Evolutionary conservation across 441 rosid genomes (phyloP).

Genomic region (Raphanus hybrid): DNA sequence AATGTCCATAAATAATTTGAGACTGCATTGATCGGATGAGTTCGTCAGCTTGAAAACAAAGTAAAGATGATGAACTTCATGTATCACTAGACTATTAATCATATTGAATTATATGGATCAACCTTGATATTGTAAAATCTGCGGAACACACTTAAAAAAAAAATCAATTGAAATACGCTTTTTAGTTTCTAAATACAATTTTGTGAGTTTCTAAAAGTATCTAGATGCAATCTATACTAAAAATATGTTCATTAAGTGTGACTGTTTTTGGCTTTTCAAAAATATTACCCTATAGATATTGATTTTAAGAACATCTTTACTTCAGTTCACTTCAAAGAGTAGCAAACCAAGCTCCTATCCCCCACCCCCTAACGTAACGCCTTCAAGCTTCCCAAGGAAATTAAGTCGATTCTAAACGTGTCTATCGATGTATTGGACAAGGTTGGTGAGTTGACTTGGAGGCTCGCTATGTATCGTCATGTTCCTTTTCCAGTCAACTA

Average conservation of each 20-base stretch:
- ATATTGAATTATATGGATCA: neutral
- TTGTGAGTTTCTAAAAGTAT: neutral
- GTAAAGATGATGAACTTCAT: neutral
- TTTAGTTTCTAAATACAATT: neutral
- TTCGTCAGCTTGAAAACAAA: slow-evolving; percentile 30
- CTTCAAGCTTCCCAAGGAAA: no score
- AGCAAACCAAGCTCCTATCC: neutral
- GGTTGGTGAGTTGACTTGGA: neutral
- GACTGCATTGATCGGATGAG: slow-evolving; percentile 16
- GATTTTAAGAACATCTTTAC: neutral
- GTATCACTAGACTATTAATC: neutral
- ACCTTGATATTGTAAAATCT: neutral
- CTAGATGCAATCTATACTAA: neutral
- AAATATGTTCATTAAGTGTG: neutral
- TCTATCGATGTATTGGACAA: neutral
- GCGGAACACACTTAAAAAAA: neutral
- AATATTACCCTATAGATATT: neutral
- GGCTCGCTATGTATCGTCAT: neutral
- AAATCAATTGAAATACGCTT: neutral
- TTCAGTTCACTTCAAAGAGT: neutral
- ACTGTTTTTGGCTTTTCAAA: neutral
- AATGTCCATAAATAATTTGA: no score
- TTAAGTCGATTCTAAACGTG: no score
- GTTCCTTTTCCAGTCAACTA: neutral
- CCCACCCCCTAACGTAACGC: no score